Conservation (phyloP, 371 early-diverging fungal genomes). For the Mucor circinelloides region DNA sequence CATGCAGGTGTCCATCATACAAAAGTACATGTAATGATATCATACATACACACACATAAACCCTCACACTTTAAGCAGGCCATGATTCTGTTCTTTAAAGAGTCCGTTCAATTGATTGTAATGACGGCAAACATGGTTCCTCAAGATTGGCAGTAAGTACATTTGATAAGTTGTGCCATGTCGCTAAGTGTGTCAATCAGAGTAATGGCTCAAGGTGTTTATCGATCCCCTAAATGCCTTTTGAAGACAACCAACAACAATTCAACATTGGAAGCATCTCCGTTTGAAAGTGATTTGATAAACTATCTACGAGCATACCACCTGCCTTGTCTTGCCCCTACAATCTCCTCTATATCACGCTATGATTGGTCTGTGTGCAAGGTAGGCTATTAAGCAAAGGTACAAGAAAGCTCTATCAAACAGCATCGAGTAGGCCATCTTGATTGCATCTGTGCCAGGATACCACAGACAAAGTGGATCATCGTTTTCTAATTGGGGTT, state of each 20-base stretch:
- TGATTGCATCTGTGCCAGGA: slow-evolving; percentile 12
- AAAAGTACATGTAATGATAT: slow-evolving; percentile 1
- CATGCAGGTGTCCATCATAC: background rate
- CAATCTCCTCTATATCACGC: background rate
- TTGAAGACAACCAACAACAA: background rate
- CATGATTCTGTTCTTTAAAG: background rate
- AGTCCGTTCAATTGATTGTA: background rate
- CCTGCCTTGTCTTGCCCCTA: background rate
- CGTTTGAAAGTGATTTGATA: slow-evolving; percentile 1
- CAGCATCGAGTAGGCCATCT: background rate
- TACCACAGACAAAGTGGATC: background rate
- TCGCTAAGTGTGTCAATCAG: background rate
- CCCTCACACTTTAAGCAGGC: background rate
- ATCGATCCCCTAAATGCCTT: background rate
- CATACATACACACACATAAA: background rate
- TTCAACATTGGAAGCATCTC: background rate
- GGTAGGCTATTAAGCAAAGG: background rate
- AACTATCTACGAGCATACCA: background rate
- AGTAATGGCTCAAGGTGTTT: slow-evolving; percentile 13
- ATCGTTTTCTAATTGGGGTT: background rate
- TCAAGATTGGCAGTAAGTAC: slow-evolving; percentile 8
- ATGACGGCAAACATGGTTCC: slow-evolving; percentile 12
- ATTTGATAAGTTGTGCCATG: background rate
- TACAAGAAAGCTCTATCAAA: background rate
- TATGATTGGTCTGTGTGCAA: slow-evolving; percentile 8